These are phyloP conservation scores for Scheffersomyces spartinae DNA, from an alignment of 805 yeast species.

Conservation along the genomic window DNA sequence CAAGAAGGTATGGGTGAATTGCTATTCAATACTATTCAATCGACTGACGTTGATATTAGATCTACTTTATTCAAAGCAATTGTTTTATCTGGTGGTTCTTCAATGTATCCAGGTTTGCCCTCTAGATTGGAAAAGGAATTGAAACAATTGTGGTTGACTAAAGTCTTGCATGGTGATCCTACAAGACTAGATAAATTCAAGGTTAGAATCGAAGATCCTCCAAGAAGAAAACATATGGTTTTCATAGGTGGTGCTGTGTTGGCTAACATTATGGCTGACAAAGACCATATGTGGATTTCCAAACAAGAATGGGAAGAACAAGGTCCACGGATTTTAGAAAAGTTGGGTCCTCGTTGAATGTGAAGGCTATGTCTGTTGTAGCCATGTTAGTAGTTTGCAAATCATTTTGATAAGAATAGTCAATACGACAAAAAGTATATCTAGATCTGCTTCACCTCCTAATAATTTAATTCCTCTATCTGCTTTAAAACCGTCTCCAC, in stretches of 20 bases:
- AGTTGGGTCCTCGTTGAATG: slow-evolving; percentile 82
- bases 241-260: slow-evolving; percentile 97
- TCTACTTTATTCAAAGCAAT: slow-evolving; percentile 82
- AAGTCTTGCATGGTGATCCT: slow-evolving; percentile 80
- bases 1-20: slow-evolving; percentile 95
- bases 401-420: neutral
- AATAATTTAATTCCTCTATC: slow-evolving; percentile 25
- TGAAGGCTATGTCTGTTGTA: too few relatives aligned
- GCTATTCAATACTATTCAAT: slow-evolving; percentile 82
- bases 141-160: slow-evolving; percentile 90
- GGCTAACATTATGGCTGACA: slow-evolving; percentile 96
- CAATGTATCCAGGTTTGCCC: slow-evolving; percentile 98
- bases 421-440: neutral
- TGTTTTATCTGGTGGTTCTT: slow-evolving; percentile 94
- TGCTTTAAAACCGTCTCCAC: slow-evolving; percentile 46
- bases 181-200: slow-evolving; percentile 81
- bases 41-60: slow-evolving; percentile 91
- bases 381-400: too few relatives aligned
- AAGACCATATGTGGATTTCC: slow-evolving; percentile 95
- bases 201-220: slow-evolving; percentile 96
- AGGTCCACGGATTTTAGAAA: slow-evolving; percentile 74
- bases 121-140: slow-evolving; percentile 90
- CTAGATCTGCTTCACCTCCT: neutral
- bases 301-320: slow-evolving; percentile 97
- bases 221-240: slow-evolving; percentile 97